Evolutionary conservation across 306 rosid species (phyloP).

Genomic region (Rubus parviflorus): DNA sequence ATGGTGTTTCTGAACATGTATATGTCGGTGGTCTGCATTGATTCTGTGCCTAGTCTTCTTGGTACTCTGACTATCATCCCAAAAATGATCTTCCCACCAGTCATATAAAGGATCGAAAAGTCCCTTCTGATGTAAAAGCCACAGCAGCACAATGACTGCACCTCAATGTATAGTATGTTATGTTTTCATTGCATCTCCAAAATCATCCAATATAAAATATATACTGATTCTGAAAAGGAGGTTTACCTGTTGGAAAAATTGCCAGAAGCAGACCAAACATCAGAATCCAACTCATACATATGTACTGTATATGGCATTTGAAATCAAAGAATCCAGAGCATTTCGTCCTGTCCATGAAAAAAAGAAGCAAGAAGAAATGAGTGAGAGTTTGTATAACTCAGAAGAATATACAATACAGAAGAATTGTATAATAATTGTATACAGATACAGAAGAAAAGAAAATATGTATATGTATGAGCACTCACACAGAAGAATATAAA

Average conservation of each 20-base stretch:
- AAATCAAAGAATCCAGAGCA: constrained; percentile 83
- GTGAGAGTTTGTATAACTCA: background rate
- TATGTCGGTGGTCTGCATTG: constrained; percentile 30
- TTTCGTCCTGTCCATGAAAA: constrained; percentile 52
- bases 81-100: constrained; percentile 76
- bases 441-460: background rate
- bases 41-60: constrained; percentile 30
- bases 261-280: constrained; percentile 76
- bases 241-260: constrained; percentile 70
- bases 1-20: constrained; percentile 39
- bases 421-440: no score
- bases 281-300: constrained; percentile 86
- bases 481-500: background rate
- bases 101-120: constrained; percentile 88
- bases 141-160: constrained; percentile 70
- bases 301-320: constrained; percentile 82
- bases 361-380: background rate
- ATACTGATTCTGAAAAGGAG: constrained; percentile 1
- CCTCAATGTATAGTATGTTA: constrained; percentile 28
- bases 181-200: background rate
- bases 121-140: constrained; percentile 85
- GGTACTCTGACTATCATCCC: constrained; percentile 31
- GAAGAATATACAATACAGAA: no score
- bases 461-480: background rate
- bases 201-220: background rate